Evolutionary conservation across 2,329 filamentous ascomycete species (phyloP), one percentile per base, ranked within the genome.

Genomic region (Sporothrix sp.): DNA sequence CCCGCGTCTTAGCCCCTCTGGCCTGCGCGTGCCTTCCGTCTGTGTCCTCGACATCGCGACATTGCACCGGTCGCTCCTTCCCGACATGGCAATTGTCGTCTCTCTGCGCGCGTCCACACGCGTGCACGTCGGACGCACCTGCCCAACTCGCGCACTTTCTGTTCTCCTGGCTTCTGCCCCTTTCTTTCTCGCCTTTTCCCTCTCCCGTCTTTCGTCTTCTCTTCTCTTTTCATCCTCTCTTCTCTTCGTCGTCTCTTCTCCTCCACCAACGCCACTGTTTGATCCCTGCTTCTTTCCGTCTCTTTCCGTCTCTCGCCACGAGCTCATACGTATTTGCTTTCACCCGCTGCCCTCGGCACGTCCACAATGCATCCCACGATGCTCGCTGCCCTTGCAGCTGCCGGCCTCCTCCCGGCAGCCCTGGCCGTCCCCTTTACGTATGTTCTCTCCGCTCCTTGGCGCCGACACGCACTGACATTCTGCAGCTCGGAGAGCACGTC

Each of bases 11-110:
- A n/a, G 25, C 14, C n/a, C 32, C 37, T 36, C 11, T 33, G 4
- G 11, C 5, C 13, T 28, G n/a, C 51, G 45, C 45, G 51, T 38
- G 11, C 46, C 45, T 44, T 48, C 44, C 38, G 1, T 35, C 13
- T 37, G 9, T 7, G 25, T 36, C 13, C 3, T 9, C 21, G 25
- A 3, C 1, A 36, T 21, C 23, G 36, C 16, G 28, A 14, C 43
- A 6, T 28, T 30, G n/a, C n/a, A 7, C n/a, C 7, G n/a, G n/a
- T 40, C 49, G 42, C 35, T 11, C 40, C 33, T 51, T 46, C 37
- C 36, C 2, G 23, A n/a, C 47, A 30, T 25, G 43, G 33, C 25
- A 36, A 45, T 28, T 23, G 23, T 45, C 2, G 13, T 18, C 23
- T 36, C 32, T 9, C 27, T n/a, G 8, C 32, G 18, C 21, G 14